Evolutionary conservation across 305 asterid species (phyloP).

Genomic region (Fraxinus greggii): DNA sequence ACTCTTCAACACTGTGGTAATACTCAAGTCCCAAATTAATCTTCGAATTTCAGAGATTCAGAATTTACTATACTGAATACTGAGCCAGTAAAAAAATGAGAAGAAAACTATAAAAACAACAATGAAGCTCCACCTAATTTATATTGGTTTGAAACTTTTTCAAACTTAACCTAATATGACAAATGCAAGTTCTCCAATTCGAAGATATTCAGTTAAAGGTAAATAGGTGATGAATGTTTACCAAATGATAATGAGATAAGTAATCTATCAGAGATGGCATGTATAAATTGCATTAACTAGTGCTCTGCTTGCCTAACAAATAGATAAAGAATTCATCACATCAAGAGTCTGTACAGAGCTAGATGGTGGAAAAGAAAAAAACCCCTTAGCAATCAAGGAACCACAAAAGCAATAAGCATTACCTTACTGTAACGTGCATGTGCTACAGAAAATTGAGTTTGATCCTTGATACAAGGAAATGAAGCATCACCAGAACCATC

Average conservation of each 20-base stretch:
- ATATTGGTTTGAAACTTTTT: background rate
- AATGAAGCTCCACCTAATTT: background rate
- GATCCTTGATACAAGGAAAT: slow-evolving; percentile 89
- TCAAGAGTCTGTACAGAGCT: background rate
- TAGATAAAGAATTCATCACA: slow-evolving; percentile 17
- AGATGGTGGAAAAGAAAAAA: slow-evolving; percentile 5
- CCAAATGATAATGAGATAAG: slow-evolving; percentile 7
- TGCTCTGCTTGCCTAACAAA: background rate
- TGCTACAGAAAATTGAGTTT: slow-evolving; percentile 83
- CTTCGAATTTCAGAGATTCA: background rate
- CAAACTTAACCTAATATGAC: background rate
- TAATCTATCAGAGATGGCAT: background rate
- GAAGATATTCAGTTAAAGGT: background rate
- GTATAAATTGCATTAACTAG: slow-evolving; percentile 5
- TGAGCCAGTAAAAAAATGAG: background rate
- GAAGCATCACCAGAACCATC: slow-evolving; percentile 97
- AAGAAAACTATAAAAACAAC: background rate
- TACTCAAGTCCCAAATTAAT: background rate
- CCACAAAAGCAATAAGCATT: slow-evolving; percentile 18
- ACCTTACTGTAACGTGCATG: slow-evolving; percentile 99
- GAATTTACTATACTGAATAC: background rate
- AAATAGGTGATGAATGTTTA: background rate
- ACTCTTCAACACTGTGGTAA: background rate
- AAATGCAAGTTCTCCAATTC: slow-evolving; percentile 3
- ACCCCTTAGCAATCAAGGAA: background rate